These are phyloP conservation scores for Hortaea werneckii DNA, from an alignment of 2,329 filamentous ascomycete species.

Conservation along the genomic window DNA sequence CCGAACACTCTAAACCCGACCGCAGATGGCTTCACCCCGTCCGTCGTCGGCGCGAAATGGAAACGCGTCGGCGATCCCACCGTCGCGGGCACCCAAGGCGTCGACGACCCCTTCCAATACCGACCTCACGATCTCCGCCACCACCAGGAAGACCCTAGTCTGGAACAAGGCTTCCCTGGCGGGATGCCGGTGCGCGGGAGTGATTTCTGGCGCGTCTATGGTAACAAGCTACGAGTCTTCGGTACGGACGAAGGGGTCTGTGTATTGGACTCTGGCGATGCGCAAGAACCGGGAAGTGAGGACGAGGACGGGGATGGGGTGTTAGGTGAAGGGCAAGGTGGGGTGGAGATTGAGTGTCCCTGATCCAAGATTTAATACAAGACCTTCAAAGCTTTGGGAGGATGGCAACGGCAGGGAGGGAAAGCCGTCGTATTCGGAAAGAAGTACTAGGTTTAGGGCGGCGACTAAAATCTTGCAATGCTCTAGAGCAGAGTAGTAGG, in stretches of 20 bases:
- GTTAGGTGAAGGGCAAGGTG: conserved; percentile 1
- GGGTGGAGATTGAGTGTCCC: conserved; percentile 1
- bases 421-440: too few species aligned
- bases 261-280: conserved; percentile 11
- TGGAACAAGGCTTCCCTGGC: conserved; percentile 22
- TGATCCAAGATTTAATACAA: neutral
- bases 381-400: too few species aligned
- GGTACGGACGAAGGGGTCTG: conserved; percentile 47
- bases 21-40: conserved; percentile 17
- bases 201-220: conserved; percentile 48
- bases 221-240: conserved; percentile 51
- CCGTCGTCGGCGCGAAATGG: conserved; percentile 17
- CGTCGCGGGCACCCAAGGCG: conserved; percentile 8
- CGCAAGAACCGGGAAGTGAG: neutral
- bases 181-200: conserved; percentile 42
- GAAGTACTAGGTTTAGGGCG: too few species aligned
- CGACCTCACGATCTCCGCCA: conserved; percentile 15
- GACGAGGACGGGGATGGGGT: neutral
- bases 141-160: conserved; percentile 6
- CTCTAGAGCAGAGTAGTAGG: neutral
- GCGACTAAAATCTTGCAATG: neutral
- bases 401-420: too few species aligned
- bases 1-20: neutral
- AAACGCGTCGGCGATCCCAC: conserved; percentile 21
- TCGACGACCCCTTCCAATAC: conserved; percentile 17